These are phyloP conservation scores for Neurospora sp. DNA, from an alignment of 495 filamentous ascomycete species.

Conservation along the genomic window DNA sequence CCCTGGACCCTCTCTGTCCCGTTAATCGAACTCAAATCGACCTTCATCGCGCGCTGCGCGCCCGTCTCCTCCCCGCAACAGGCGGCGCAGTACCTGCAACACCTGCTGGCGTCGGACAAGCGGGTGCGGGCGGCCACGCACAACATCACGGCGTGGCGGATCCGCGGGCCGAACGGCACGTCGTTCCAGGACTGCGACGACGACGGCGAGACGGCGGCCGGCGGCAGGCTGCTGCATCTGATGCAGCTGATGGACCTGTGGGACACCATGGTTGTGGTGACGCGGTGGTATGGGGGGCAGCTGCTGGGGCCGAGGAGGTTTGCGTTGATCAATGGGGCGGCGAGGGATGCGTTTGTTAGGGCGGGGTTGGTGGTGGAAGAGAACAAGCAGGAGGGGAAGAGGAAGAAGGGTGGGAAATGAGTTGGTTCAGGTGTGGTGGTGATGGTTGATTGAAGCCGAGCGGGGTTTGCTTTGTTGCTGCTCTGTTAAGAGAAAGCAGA, in stretches of 20 bases:
- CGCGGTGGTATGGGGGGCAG: constrained; percentile 88
- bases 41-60: constrained; percentile 71
- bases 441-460: not conserved
- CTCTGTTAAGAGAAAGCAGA: no score
- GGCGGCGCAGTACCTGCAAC: constrained; percentile 56
- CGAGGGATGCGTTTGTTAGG: constrained; percentile 73
- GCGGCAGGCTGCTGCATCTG: constrained; percentile 71
- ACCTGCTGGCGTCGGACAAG: constrained; percentile 71
- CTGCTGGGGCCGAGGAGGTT: constrained; percentile 83
- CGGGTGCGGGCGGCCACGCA: constrained; percentile 78
- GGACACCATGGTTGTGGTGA: constrained; percentile 89
- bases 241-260: constrained; percentile 93
- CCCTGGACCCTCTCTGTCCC: constrained; percentile 64
- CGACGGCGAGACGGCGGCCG: constrained; percentile 93
- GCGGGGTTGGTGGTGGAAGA: constrained; percentile 56
- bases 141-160: constrained; percentile 66
- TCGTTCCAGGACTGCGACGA: constrained; percentile 86
- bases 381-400: constrained; percentile 35
- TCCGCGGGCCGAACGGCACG: constrained; percentile 40
- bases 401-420: constrained; percentile 39
- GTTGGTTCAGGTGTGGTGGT: not conserved
- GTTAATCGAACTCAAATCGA: constrained; percentile 72
- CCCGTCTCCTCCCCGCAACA: constrained; percentile 55
- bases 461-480: no score
- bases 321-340: constrained; percentile 74